Base-by-base conservation (phyloP, 148 eudicot species). In the Pharnaceum exiguum region DNA sequence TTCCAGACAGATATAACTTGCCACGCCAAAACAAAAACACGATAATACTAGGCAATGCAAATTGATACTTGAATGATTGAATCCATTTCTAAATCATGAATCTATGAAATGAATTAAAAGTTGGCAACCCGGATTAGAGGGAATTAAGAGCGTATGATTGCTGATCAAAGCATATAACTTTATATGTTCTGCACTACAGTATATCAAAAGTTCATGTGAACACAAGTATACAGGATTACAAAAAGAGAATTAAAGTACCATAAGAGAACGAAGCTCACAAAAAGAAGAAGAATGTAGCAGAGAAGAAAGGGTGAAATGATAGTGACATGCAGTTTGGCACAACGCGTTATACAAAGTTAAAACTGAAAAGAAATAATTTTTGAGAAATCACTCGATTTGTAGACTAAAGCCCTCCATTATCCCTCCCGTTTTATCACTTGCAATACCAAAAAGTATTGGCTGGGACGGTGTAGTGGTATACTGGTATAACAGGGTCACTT, bases 321-420 rank as follows among this genome's bases (percentile, higher is more conserved):
- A 9, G 25, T 50, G 55, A 19, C 18, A 19, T 51, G 16, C 24
- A n/a, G n/a, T n/a, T n/a, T n/a, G n/a, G n/a, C n/a, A 16, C 4
- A 53, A 53, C 57, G 57, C 57, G 57, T 33, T 32, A 33, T 21
- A 19, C 21, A 53, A 53, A 33, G 57, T 11, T 3, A 28, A 11
- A 11, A n/a, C n/a, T n/a, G 7, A 31, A 51, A 32, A 22, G 23
- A 17, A 19, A 32, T 10, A n/a, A n/a, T n/a, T n/a, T n/a, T n/a
- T n/a, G 28, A 19, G 43, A 53, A 15, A 21, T 19, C 24, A 1
- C 57, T 19, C 13, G 15, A 28, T 13, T 19, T 15, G 18, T 15
- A 13, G 10, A n/a, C n/a, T n/a, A 48, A 32, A 21, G 15, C 30
- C 26, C 44, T 55, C 45, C 59, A 55, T 55, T 35, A 36, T 55